Evolutionary conservation across 768 basidiomycete genomes (phyloP), one percentile per base, ranked within the genome.

Genomic region (Strobilomyces confusus): DNA sequence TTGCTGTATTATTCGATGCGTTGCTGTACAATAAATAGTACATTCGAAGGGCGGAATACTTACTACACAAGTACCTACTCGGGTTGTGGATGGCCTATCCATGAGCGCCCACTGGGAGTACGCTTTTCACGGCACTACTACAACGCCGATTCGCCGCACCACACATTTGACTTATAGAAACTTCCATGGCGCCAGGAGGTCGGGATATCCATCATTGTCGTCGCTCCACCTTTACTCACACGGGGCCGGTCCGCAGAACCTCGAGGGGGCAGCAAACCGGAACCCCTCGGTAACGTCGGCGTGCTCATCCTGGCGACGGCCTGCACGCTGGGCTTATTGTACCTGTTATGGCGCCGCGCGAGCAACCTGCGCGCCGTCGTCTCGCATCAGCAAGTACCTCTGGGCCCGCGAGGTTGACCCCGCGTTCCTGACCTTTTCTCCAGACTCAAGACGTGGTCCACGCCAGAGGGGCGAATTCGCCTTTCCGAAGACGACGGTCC

Each of bases 401-500:
- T n/a, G 9, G 22, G 14, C 46, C 36, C 19, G 12, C 22, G 32
- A 36, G 9, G 6, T n/a, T 30, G 33, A 37, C 45, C 9, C 17
- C 19, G 5, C 26, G 9, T 29, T 13, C 29, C 38, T 57, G 12
- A 53, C 29, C 32, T 46, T 22, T 44, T 43, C 30, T 48, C 20
- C 59, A 88, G 86, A 58, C 67, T 89, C 49, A 81, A 81, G 58
- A 80, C 79, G 7, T 78, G 84, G 67, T 73, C 75, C 2, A 67
- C 71, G 15, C 62, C 69, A 15, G 81, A 83, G 54, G 86, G 86
- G 3, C 74, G 66, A 7, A 85, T 89, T 50, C 78, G 86, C 9
- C 74, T 89, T 20, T 86, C 84, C 44, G 76, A 80, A 61, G 87
- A 89, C 58, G 84, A 87, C 49, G 83, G 84, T 0, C 86, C 86